These are phyloP conservation scores for Eucalyptus tenuipes DNA, from an alignment of 345 rosid species.

Conservation along the genomic window DNA sequence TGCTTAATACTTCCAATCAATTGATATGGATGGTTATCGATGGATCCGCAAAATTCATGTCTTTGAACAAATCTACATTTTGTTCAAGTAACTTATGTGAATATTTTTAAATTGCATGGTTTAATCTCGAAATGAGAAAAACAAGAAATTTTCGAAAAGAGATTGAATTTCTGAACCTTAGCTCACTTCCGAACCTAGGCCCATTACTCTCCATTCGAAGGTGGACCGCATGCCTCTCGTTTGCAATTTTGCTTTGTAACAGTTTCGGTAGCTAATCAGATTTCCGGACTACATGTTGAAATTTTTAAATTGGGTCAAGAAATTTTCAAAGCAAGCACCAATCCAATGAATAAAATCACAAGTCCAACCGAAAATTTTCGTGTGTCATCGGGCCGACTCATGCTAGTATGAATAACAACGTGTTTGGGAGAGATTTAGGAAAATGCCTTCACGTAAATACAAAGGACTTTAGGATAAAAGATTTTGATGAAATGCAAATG, in stretches of 20 bases:
- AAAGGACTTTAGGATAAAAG: not conserved
- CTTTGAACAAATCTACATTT: not conserved
- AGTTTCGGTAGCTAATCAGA: not conserved
- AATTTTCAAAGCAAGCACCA: not conserved
- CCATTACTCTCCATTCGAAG: not conserved
- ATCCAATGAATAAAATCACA: not conserved
- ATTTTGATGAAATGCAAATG: not conserved
- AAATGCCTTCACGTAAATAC: not conserved
- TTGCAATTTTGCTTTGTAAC: not conserved
- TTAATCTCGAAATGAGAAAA: not conserved
- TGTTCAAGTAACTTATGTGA: not conserved
- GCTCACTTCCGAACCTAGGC: not conserved
- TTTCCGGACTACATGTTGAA: not conserved
- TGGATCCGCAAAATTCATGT: not conserved
- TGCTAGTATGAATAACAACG: not conserved
- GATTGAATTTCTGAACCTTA: no score
- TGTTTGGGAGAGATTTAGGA: not conserved
- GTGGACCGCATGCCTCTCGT: not conserved
- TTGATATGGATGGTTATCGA: not conserved
- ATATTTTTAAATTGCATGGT: not conserved
- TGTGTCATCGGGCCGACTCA: not conserved
- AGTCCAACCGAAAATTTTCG: not conserved
- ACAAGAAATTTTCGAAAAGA: accelerated
- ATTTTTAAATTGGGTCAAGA: not conserved
- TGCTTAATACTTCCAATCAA: no score